Evolutionary conservation across 1,284 basidiomycete genomes (phyloP).

Genomic region (Ceratorhiza oryzae-sativae): DNA sequence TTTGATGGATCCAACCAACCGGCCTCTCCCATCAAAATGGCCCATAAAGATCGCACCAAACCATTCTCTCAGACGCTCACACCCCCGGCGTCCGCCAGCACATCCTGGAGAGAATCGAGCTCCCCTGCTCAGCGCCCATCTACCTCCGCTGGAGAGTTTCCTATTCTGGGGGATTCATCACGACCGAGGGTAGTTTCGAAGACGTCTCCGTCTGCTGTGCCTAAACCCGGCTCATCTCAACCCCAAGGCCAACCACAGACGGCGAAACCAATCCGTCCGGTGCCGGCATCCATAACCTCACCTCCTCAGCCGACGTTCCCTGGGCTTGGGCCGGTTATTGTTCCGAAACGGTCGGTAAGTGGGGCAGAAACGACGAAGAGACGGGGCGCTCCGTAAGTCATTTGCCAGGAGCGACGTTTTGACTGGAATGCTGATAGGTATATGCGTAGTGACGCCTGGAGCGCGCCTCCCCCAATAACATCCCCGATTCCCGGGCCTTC

Average conservation of each 20-base stretch:
- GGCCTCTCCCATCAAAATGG: constrained; percentile 27
- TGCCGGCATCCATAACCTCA: constrained; percentile 39
- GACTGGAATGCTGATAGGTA: no score
- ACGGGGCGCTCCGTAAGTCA: constrained; percentile 56
- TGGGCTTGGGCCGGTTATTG: constrained; percentile 47
- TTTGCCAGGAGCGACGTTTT: no score
- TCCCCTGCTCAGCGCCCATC: not conserved
- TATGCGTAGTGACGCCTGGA: constrained; percentile 62
- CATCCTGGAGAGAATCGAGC: constrained; percentile 31
- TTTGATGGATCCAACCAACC: constrained; percentile 20
- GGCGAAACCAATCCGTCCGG: constrained; percentile 44
- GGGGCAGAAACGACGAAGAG: constrained; percentile 46
- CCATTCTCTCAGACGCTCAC: constrained; percentile 27
- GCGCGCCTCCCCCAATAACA: constrained; percentile 49
- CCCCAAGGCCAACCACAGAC: constrained; percentile 23
- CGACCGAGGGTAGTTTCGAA: not conserved
- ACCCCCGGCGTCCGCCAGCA: constrained; percentile 26
- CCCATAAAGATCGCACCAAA: constrained; percentile 37
- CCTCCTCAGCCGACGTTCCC: constrained; percentile 52
- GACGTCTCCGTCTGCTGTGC: constrained; percentile 33
- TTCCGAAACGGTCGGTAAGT: constrained; percentile 46
- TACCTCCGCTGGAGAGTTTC: constrained; percentile 15
- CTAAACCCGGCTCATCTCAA: not conserved
- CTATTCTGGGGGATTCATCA: constrained; percentile 10
- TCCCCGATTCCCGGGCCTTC: constrained; percentile 47